A percentile compares a stretch with the other conserved stretches of the same genome.
phyloP scores from a whole-genome alignment of 2,329 filamentous ascomycete genomes.

The Talaromyces sp. region DNA sequence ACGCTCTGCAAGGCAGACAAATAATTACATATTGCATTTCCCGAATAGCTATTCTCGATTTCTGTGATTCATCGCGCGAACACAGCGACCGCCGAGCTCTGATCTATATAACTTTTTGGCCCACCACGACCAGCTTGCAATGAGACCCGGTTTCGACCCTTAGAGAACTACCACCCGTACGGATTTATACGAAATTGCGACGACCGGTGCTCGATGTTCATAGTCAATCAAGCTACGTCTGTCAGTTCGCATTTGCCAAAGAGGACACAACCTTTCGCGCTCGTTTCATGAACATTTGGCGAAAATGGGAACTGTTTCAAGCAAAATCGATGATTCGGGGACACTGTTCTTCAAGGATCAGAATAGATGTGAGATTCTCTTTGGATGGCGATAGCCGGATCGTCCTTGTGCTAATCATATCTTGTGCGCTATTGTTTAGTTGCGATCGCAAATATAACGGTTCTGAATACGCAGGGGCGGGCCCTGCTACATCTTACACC shows the following conservation, averaged over 20 bases:
- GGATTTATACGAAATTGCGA: background rate
- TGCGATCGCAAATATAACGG: constrained; percentile 76
- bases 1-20: background rate
- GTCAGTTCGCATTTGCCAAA: background rate
- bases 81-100: background rate
- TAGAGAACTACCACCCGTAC: constrained; percentile 18
- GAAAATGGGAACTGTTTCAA: constrained; percentile 88
- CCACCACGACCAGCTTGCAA: background rate
- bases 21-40: background rate
- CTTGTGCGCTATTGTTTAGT: constrained; percentile 54
- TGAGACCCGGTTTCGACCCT: background rate
- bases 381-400: background rate
- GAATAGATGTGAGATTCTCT: constrained; percentile 69
- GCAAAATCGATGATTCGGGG: constrained; percentile 76
- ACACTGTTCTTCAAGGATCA: constrained; percentile 87
- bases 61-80: background rate
- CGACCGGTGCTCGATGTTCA: background rate
- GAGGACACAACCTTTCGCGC: background rate
- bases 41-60: background rate
- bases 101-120: background rate
- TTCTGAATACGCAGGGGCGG: constrained; percentile 77
- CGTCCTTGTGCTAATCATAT: background rate
- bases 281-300: background rate
- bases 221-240: background rate
- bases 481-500: constrained; percentile 75